Evolutionary conservation across 2,329 filamentous ascomycete species (phyloP).

Genomic region (Cadophora gregata): DNA sequence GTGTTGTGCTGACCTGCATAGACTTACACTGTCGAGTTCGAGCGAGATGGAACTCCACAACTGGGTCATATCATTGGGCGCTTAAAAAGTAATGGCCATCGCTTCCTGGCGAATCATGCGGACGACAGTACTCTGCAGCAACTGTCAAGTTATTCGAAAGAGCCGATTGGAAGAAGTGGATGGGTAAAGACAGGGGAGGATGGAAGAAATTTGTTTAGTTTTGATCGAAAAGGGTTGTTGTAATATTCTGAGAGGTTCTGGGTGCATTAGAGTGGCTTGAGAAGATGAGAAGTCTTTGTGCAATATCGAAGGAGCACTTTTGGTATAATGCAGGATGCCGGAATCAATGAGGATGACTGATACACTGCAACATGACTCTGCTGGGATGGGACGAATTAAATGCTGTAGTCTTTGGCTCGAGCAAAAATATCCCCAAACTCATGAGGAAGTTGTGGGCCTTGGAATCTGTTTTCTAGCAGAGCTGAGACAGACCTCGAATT

Average conservation of each 20-base stretch:
- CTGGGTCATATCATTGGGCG: slow-evolving; percentile 59
- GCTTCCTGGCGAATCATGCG: slow-evolving; percentile 63
- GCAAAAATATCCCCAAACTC: too few relatives aligned
- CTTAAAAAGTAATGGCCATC: slow-evolving; percentile 51
- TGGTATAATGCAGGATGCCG: too few relatives aligned
- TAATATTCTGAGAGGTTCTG: not conserved
- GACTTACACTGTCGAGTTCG: slow-evolving; percentile 67
- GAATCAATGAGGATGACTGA: too few relatives aligned
- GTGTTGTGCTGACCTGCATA: slow-evolving; percentile 39
- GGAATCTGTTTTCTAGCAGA: too few relatives aligned
- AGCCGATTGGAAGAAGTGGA: slow-evolving; percentile 56
- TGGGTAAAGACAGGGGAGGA: slow-evolving; percentile 48
- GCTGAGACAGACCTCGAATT: too few relatives aligned
- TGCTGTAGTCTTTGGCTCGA: too few relatives aligned
- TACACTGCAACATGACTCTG: too few relatives aligned
- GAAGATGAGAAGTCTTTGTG: too few relatives aligned
- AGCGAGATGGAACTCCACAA: slow-evolving; percentile 54
- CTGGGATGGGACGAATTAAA: too few relatives aligned
- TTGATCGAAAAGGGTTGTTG: slow-evolving; percentile 33
- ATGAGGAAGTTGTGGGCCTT: too few relatives aligned
- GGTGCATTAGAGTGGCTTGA: too few relatives aligned
- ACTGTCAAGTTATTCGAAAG: slow-evolving; percentile 50
- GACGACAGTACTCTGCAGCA: slow-evolving; percentile 54
- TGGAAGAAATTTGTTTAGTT: slow-evolving; percentile 49
- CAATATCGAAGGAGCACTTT: too few relatives aligned